These are phyloP conservation scores for Conringia planisiliqua DNA, from an alignment of 345 rosid species.

Conservation along the genomic window DNA sequence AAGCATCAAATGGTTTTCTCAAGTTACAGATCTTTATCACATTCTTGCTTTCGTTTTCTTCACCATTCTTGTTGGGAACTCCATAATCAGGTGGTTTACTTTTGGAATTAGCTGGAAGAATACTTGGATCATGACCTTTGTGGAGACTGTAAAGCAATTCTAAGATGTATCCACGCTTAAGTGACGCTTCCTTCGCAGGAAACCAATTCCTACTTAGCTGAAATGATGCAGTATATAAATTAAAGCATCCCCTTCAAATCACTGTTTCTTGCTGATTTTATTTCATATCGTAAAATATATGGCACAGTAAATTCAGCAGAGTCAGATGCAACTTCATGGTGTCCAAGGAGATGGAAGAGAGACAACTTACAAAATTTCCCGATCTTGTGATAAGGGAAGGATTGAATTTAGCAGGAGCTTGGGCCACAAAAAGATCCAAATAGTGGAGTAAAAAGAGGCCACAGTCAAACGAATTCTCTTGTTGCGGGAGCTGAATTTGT, in stretches of 20 bases:
- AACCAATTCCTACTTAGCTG: constrained; percentile 90
- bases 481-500: constrained; percentile 80
- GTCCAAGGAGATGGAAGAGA: background rate
- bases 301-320: background rate
- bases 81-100: constrained; percentile 32
- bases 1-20: constrained; percentile 30
- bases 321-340: constrained; percentile 10
- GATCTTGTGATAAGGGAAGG: constrained; percentile 49
- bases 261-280: background rate
- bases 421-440: constrained; percentile 68
- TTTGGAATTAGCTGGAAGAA: constrained; percentile 33
- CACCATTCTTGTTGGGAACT: constrained; percentile 33
- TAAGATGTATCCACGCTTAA: constrained; percentile 65
- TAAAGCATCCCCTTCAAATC: background rate
- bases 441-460: constrained; percentile 95
- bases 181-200: constrained; percentile 75
- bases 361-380: constrained; percentile 60
- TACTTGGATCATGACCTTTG: constrained; percentile 41
- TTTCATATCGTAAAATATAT: background rate
- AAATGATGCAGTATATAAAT: background rate
- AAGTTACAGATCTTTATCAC: constrained; percentile 36
- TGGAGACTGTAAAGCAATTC: constrained; percentile 61
- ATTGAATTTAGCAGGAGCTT: constrained; percentile 66
- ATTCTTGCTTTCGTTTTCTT: constrained; percentile 37
- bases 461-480: constrained; percentile 87